Evolutionary conservation across 2,329 filamentous ascomycete species (phyloP), one percentile per base, ranked within the genome.

Genomic region (Teratosphaeria viscida): DNA sequence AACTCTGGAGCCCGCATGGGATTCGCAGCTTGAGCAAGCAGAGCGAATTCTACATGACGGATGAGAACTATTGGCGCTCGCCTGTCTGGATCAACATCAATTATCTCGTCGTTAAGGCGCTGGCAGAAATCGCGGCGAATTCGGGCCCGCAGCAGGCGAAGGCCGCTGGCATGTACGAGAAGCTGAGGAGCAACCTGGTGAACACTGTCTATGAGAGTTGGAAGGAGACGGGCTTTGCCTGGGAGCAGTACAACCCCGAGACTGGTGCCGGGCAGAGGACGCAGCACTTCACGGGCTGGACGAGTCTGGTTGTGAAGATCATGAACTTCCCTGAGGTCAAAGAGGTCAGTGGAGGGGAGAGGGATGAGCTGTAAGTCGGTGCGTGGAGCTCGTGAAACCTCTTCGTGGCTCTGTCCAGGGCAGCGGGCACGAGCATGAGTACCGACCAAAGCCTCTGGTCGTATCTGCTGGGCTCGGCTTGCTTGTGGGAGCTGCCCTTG

Each of bases 201-300:
- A 82, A 91, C 57, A 97, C 92, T 1, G 88, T 97, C 14, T 96
- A 88, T 77, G 82, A 86, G 60, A 86, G 86, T 72, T 99, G 92
- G 92, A 80, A 86, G 71, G 84, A 89, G 70, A 97, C 94, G 0
- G 92, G 92, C 19, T 97, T 97, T 72, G 94, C 92, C 0, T 99
- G 92, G 92, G 94, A 99, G 76, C 94, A 99, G 77, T 99, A 97
- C 74, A 90, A 95, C 72, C 90, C 92, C 0, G 90, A 96, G 68
- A 95, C 90, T 3, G 94, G 94, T 54, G 83, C 83, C 57, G 94
- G 94, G n/a, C 92, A 97, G 79, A 82, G 94, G 52, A 97, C 92
- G 5, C 91, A 96, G 79, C 92, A 97, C 75, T 99, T 99, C 73
- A 96, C 94, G 0, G 94, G 94, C 56, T 99, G 94, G 94, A 99